phyloP scores from a whole-genome alignment of 306 rosid species.

The Phaseolus lunatus region DNA sequence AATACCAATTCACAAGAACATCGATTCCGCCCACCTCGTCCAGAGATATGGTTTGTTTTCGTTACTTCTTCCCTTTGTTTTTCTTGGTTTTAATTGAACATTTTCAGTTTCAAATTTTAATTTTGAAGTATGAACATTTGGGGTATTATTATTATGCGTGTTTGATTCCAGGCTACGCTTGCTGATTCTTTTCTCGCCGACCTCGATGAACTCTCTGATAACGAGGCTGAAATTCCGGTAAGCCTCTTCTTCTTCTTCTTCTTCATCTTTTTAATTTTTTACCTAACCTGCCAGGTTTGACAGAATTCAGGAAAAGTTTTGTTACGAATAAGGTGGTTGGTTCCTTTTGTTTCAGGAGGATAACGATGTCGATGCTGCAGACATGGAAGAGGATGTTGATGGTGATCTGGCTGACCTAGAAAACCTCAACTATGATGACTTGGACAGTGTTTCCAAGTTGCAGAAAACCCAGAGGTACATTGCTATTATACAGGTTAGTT shows the following conservation, averaged over 20 bases:
- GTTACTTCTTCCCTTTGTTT: neutral
- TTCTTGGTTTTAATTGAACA: neutral
- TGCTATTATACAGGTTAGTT: conserved; percentile 79
- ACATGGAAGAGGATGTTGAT: conserved; percentile 94
- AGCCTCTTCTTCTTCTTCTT: neutral
- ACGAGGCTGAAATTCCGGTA: conserved; percentile 74
- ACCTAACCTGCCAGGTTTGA: conserved; percentile 17
- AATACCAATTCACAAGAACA: neutral
- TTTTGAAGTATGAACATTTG: neutral
- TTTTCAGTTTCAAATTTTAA: neutral
- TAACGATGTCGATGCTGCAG: conserved; percentile 62
- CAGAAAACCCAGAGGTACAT: conserved; percentile 81
- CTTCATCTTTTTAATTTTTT: too few species aligned
- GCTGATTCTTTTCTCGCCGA: conserved; percentile 98
- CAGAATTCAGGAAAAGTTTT: neutral
- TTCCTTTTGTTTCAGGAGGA: conserved; percentile 58
- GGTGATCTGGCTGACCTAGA: conserved; percentile 92
- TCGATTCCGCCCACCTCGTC: neutral
- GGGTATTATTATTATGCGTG: neutral
- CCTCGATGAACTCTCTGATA: conserved; percentile 95
- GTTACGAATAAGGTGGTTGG: neutral
- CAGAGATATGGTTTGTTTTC: conserved; percentile 18
- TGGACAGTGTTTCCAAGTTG: conserved; percentile 94
- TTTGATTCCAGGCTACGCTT: conserved; percentile 78
- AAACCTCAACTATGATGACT: conserved; percentile 85